Evolutionary conservation across 331 rosid species (phyloP).

Genomic region (Spiraea crenata): DNA sequence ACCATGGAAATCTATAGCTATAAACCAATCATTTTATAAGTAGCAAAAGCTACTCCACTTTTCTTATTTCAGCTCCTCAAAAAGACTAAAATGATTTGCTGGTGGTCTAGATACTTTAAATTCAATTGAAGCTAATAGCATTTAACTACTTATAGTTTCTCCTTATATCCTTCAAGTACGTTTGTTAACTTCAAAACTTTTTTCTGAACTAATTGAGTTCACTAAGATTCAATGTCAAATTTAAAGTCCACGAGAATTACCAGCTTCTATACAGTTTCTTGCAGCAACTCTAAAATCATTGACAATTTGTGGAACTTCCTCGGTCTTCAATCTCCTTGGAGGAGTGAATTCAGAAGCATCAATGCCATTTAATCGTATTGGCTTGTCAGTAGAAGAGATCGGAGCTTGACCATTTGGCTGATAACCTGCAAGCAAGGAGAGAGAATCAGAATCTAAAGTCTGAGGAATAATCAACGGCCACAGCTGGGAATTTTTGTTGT

Average conservation of each 20-base stretch:
- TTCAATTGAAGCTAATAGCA: too few relatives aligned
- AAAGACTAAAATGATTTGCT: too few relatives aligned
- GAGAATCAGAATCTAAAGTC: background rate
- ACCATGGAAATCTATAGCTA: too few relatives aligned
- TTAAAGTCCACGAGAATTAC: background rate
- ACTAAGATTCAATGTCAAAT: background rate
- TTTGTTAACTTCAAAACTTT: too few relatives aligned
- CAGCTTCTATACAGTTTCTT: conserved; percentile 33
- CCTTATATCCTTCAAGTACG: too few relatives aligned
- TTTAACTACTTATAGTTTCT: too few relatives aligned
- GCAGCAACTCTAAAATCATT: conserved; percentile 32
- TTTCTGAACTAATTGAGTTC: background rate
- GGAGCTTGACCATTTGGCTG: conserved; percentile 36
- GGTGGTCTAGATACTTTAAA: too few relatives aligned
- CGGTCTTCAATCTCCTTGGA: conserved; percentile 25
- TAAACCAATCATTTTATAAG: too few relatives aligned
- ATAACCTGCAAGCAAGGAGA: background rate
- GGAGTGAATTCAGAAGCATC: conserved; percentile 20
- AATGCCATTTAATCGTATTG: conserved; percentile 2
- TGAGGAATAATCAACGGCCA: too few relatives aligned
- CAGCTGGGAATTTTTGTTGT: too few relatives aligned
- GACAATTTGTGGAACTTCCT: conserved; percentile 27
- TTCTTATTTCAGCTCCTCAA: too few relatives aligned
- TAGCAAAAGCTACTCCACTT: too few relatives aligned
- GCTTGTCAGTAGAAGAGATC: conserved; percentile 23